phyloP scores from a whole-genome alignment of 164 flowering plant genomes.

The Aristolochia contorta region DNA sequence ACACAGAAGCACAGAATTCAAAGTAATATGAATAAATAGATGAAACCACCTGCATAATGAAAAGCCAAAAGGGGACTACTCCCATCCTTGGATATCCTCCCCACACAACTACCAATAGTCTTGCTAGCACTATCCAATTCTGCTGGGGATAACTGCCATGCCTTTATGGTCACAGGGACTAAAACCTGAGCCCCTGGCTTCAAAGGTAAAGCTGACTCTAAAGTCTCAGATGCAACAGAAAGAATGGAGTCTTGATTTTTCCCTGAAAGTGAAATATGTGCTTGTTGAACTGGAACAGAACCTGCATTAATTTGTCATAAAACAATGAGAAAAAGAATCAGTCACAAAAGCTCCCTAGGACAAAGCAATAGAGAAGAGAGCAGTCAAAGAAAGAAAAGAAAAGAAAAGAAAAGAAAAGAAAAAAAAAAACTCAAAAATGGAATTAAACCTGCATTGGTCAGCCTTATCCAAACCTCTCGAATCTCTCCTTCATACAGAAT shows the following conservation, averaged over 20 bases:
- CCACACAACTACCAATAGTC: conserved; percentile 33
- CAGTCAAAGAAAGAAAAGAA: no score
- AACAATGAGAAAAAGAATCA: no score
- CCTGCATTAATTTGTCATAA: neutral
- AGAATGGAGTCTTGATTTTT: conserved; percentile 88
- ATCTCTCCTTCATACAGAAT: conserved; percentile 96
- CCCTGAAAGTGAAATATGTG: conserved; percentile 83
- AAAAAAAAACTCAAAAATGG: conserved; percentile 26
- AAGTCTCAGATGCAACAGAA: conserved; percentile 52
- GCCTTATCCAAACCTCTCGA: conserved; percentile 73
- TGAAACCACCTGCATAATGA: conserved; percentile 77
- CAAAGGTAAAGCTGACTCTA: conserved; percentile 76
- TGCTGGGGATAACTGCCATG: conserved; percentile 65
- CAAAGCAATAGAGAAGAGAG: no score
- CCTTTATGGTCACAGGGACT: conserved; percentile 71
- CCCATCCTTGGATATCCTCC: conserved; percentile 65
- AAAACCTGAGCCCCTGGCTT: conserved; percentile 92
- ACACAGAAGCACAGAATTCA: no score
- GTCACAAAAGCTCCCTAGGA: no score
- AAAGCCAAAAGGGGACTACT: conserved; percentile 75
- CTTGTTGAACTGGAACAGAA: conserved; percentile 89
- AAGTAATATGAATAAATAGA: neutral
- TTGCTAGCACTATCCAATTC: conserved; percentile 56
- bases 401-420: no score
- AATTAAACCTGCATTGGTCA: conserved; percentile 78